Percentiles rank a stretch among this genome's conserved stretches.
These are phyloP conservation scores for Acmispon strigosus DNA, from an alignment of 306 rosid species.

Conservation along the genomic window DNA sequence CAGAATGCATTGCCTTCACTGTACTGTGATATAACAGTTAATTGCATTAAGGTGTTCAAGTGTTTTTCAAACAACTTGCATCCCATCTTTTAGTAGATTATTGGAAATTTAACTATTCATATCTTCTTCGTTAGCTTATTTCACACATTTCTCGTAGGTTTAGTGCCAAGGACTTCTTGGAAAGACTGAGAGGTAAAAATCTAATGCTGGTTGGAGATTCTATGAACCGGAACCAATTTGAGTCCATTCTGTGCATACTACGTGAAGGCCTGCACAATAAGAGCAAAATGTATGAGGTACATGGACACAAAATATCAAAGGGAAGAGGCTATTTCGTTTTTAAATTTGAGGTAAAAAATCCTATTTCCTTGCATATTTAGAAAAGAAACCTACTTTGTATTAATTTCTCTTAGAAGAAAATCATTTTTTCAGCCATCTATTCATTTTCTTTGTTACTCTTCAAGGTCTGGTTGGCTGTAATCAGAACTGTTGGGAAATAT, in stretches of 20 bases:
- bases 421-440: neutral
- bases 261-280: conserved; percentile 71
- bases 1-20: neutral
- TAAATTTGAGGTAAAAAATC: conserved; percentile 60
- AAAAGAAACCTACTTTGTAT: neutral
- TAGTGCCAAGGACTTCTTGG: conserved; percentile 83
- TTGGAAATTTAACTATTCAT: conserved; percentile 7
- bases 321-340: conserved; percentile 84
- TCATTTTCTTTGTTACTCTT: neutral
- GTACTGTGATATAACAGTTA: neutral
- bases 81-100: conserved; percentile 9
- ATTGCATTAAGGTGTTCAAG: neutral
- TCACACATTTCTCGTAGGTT: conserved; percentile 54
- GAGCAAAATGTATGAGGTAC: conserved; percentile 78
- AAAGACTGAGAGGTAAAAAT: conserved; percentile 67
- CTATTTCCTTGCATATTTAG: neutral
- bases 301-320: conserved; percentile 80
- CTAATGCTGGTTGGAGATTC: conserved; percentile 94
- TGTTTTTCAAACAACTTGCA: conserved; percentile 5
- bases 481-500: neutral
- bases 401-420: neutral
- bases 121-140: conserved; percentile 22
- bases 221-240: conserved; percentile 90
- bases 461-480: conserved; percentile 6
- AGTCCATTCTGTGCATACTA: conserved; percentile 83